Conservation (phyloP, 2,329 filamentous ascomycete species). For the Ramularia endophylla region DNA sequence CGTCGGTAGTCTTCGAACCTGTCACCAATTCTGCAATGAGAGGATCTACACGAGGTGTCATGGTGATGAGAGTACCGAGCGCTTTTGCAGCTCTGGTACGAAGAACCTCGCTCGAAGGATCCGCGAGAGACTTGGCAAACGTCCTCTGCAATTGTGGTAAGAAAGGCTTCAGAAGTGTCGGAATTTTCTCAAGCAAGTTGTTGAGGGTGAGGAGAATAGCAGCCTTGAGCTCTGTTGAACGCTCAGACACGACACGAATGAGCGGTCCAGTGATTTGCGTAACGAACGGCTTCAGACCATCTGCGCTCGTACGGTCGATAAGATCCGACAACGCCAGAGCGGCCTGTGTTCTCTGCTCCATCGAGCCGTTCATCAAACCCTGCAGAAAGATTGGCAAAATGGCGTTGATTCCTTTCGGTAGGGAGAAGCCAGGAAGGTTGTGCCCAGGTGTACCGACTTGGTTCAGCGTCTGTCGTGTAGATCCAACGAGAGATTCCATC, state of each 20-base stretch:
- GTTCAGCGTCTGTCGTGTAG: conserved; percentile 77
- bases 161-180: conserved; percentile 91
- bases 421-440: conserved; percentile 75
- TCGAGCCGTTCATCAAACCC: conserved; percentile 91
- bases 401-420: conserved; percentile 96
- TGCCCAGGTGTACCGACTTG: conserved; percentile 83
- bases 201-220: conserved; percentile 92
- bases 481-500: conserved; percentile 87
- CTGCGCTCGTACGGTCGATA: conserved; percentile 82
- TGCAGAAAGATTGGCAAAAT: conserved; percentile 96
- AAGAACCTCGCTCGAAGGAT: conserved; percentile 83
- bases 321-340: conserved; percentile 94
- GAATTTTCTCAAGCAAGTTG: conserved; percentile 94
- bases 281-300: conserved; percentile 87
- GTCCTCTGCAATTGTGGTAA: conserved; percentile 93
- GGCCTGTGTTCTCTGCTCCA: conserved; percentile 85
- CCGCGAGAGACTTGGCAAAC: conserved; percentile 92
- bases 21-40: conserved; percentile 88
- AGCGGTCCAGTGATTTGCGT: conserved; percentile 96
- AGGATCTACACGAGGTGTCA: conserved; percentile 92
- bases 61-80: conserved; percentile 87
- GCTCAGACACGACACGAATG: conserved; percentile 95
- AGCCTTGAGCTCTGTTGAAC: conserved; percentile 91
- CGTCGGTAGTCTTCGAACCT: conserved; percentile 84
- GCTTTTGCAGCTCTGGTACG: conserved; percentile 87